phyloP scores from a whole-genome alignment of 2,329 filamentous ascomycete species.

The Calonectria pseudoturangicola region DNA sequence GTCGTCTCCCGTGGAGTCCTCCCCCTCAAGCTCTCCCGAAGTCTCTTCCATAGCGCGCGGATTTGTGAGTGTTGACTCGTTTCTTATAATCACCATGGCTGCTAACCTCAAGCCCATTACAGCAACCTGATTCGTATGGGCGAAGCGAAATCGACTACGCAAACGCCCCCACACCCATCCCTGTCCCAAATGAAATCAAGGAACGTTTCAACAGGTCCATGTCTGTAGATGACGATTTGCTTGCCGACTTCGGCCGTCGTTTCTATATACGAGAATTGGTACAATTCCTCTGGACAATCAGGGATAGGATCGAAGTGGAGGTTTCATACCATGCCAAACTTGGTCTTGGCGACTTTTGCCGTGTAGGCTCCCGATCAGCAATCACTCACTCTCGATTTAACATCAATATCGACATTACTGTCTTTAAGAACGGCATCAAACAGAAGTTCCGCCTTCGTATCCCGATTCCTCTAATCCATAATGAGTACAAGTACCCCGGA shows the following conservation, averaged over 20 bases:
- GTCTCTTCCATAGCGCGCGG: no score
- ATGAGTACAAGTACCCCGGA: neutral
- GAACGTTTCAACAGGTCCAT: neutral
- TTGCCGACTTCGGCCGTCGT: neutral
- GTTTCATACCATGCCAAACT: neutral
- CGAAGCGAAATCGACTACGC: neutral
- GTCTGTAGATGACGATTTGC: neutral
- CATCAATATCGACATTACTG: neutral
- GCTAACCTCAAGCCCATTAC: neutral
- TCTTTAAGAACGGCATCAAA: neutral
- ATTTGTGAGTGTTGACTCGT: neutral
- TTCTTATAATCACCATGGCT: neutral
- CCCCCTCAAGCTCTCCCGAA: neutral
- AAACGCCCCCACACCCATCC: neutral
- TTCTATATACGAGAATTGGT: neutral
- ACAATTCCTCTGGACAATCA: neutral
- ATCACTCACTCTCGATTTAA: slow-evolving; percentile 21
- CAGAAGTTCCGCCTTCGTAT: neutral
- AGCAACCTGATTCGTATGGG: neutral
- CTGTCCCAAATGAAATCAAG: neutral
- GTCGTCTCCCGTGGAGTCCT: neutral
- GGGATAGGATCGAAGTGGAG: neutral
- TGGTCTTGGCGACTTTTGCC: neutral
- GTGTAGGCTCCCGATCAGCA: neutral
- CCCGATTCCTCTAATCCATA: neutral